Evolutionary conservation across 2,329 filamentous ascomycete genomes (phyloP), one percentile per base, ranked within the genome.

Genomic region (Stagonosporopsis tanaceti): DNA sequence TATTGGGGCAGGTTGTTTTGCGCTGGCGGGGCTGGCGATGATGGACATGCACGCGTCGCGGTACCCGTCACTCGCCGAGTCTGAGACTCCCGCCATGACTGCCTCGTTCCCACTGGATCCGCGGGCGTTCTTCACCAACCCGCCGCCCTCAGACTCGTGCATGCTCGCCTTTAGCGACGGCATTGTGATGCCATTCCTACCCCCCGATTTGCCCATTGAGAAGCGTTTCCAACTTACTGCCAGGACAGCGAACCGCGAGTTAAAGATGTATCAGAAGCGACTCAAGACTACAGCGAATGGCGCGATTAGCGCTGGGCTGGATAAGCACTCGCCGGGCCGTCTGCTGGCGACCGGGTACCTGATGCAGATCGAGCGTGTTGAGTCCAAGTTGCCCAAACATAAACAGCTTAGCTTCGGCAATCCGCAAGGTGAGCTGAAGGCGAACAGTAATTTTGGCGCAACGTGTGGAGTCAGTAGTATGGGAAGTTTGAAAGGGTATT

Each of bases 91-190:
- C 73, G 20, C 77, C 7, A 81, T 82, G 67, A 76, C 76, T 25
- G 78, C 76, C 3, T 78, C 77, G 12, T 82, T 82, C 50, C 80
- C 80, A 0, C 69, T 82, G 15, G 81, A 81, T 53, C 80, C 80
- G 0, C 77, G 80, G 7, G 72, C 77, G 1, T 78, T 78, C 64
- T 80, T 81, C 53, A 66, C 71, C 38, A 71, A 72, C 48, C 67
- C 70, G 2, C 68, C 69, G n/a, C 67, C 73, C 1, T 69, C 79
- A 0, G 77, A 82, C 30, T 77, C 73, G 27, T 78, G 79, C 54
- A 82, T 81, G 79, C 69, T 82, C 3, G 76, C 79, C 6, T 82
- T 82, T 66, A 75, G 72, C 62, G 79, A 81, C 42, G 80, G 80
- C 6, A 77, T 82, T 42, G 64, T 77, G 1, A 72, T 82, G 57